Conservation (phyloP, 1,284 basidiomycete genomes). For the Ceratorhiza oryzae-sativae region DNA sequence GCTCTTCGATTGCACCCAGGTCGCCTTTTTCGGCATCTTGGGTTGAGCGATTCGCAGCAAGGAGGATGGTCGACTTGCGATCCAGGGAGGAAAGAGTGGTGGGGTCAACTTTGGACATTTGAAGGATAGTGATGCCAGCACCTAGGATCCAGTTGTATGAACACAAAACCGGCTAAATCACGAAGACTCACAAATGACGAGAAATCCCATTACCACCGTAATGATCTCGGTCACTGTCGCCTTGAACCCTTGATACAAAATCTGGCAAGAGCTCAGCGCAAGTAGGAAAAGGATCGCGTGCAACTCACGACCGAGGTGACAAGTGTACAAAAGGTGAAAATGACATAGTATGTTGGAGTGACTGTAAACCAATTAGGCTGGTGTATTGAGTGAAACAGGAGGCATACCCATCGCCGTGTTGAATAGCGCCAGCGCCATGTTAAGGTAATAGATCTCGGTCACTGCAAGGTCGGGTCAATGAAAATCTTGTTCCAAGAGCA, state of each 20-base stretch:
- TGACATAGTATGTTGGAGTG: conserved; percentile 83
- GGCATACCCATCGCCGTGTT: conserved; percentile 87
- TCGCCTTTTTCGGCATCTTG: conserved; percentile 57
- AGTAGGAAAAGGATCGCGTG: neutral
- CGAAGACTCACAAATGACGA: conserved; percentile 50
- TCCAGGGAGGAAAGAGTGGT: conserved; percentile 76
- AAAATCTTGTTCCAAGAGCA: neutral
- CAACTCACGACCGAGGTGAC: conserved; percentile 76
- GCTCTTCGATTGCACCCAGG: conserved; percentile 65
- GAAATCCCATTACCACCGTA: conserved; percentile 62
- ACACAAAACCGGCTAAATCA: conserved; percentile 44
- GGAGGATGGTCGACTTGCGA: conserved; percentile 81
- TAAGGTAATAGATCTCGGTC: conserved; percentile 94
- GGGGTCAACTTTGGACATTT: conserved; percentile 94
- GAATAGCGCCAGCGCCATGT: conserved; percentile 95
- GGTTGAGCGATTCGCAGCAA: conserved; percentile 77
- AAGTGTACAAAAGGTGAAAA: conserved; percentile 85
- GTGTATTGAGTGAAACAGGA: neutral
- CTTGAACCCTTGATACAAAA: conserved; percentile 90
- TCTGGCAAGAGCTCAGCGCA: conserved; percentile 52
- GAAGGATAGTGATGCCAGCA: conserved; percentile 90
- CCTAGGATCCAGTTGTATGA: conserved; percentile 45
- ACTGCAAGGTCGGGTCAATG: conserved; percentile 55
- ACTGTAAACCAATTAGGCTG: conserved; percentile 54
- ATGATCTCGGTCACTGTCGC: conserved; percentile 62